phyloP scores from a whole-genome alignment of 352 stramenopile genomes.

The Phytophthora litchii region DNA sequence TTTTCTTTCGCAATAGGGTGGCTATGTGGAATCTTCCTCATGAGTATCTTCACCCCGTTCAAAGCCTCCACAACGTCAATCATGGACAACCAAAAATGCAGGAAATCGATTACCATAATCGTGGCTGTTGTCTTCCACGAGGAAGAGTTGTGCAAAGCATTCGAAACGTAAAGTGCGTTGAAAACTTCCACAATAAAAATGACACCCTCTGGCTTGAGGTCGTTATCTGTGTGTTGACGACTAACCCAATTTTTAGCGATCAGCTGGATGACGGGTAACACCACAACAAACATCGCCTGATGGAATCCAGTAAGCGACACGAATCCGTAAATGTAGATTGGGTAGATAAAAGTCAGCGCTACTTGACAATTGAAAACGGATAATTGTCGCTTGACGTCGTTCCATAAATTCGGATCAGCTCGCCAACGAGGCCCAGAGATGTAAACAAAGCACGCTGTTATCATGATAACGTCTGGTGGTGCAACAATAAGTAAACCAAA shows the following conservation, averaged over 20 bases:
- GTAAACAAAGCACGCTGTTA: slow-evolving; percentile 17
- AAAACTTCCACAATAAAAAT: slow-evolving; percentile 66
- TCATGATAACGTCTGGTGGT: slow-evolving; percentile 9
- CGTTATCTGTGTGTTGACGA: slow-evolving; percentile 16
- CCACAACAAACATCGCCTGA: slow-evolving; percentile 37
- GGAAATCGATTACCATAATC: slow-evolving; percentile 13
- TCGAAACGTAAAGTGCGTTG: slow-evolving; percentile 48
- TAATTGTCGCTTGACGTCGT: slow-evolving; percentile 24
- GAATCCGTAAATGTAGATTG: slow-evolving; percentile 51
- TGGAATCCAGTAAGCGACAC: slow-evolving; percentile 17
- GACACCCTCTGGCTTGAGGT: slow-evolving; percentile 46
- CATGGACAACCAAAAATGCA: slow-evolving; percentile 37
- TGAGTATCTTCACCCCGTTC: slow-evolving; percentile 22
- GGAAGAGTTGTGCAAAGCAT: slow-evolving; percentile 40
- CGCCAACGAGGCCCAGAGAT: slow-evolving; percentile 20
- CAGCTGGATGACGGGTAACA: slow-evolving; percentile 52
- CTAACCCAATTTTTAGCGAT: slow-evolving; percentile 48
- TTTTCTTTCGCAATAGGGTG: slow-evolving; percentile 15
- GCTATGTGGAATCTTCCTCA: slow-evolving; percentile 12
- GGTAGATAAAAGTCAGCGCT: slow-evolving; percentile 41
- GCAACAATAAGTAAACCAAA: slow-evolving; percentile 41
- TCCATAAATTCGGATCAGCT: slow-evolving; percentile 12
- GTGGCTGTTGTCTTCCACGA: slow-evolving; percentile 25
- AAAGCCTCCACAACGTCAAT: slow-evolving; percentile 17
- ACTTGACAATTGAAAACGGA: slow-evolving; percentile 27